Conservation (phyloP, 23 red algal species). For the Gracilariopsis chorda region DNA sequence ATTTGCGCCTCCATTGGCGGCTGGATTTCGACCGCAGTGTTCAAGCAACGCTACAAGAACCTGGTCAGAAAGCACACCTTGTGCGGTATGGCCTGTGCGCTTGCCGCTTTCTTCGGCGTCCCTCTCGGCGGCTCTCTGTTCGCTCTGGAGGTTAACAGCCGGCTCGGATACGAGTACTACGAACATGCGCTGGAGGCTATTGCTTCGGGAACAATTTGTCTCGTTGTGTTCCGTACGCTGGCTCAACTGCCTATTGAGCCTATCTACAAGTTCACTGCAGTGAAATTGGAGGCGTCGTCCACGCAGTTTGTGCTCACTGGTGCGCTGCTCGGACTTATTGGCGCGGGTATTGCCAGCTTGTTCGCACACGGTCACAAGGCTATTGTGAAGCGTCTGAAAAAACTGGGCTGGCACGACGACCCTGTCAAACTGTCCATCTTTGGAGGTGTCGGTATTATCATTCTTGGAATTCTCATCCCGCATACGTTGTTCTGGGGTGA, state of each 20-base stretch:
- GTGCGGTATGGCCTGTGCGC: slow-evolving; percentile 87
- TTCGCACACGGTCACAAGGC: slow-evolving; percentile 61
- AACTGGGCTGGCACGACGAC: neutral
- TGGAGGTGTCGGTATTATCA: slow-evolving; percentile 50
- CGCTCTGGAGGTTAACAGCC: slow-evolving; percentile 84
- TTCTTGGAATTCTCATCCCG: slow-evolving; percentile 73
- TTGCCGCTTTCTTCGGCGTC: slow-evolving; percentile 90
- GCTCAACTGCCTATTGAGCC: slow-evolving; percentile 68
- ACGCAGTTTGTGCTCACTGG: slow-evolving; percentile 28
- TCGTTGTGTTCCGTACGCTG: slow-evolving; percentile 76
- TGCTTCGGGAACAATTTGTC: slow-evolving; percentile 59
- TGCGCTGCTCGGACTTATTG: slow-evolving; percentile 68
- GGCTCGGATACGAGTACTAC: slow-evolving; percentile 89
- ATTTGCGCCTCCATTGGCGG: slow-evolving; percentile 82
- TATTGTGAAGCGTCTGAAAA: slow-evolving; percentile 22
- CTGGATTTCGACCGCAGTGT: slow-evolving; percentile 42
- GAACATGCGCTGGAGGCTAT: slow-evolving; percentile 87
- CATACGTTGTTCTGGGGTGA: slow-evolving; percentile 85
- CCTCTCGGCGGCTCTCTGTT: slow-evolving; percentile 87
- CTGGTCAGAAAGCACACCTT: slow-evolving; percentile 67
- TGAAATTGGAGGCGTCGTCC: slow-evolving; percentile 54
- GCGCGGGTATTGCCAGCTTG: slow-evolving; percentile 55
- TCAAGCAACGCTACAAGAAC: slow-evolving; percentile 70
- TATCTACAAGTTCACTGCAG: slow-evolving; percentile 64
- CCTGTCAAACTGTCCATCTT: slow-evolving; percentile 65